A percentile compares a stretch with the other conserved stretches of the same genome.
Evolutionary conservation across 805 yeast species (phyloP).

Genomic region (Ogataea methanolica): DNA sequence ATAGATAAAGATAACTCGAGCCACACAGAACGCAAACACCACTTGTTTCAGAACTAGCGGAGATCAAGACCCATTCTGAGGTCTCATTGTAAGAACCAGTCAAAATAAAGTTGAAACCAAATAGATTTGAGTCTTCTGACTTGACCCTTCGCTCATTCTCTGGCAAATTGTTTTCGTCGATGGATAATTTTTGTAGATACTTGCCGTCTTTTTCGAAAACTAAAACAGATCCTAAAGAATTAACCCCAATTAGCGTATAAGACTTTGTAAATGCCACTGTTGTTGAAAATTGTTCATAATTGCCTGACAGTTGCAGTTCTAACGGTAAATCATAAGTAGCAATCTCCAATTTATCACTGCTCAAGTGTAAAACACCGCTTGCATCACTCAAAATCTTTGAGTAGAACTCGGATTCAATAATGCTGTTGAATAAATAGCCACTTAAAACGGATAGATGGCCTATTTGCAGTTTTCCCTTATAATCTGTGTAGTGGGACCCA

Average conservation of each 20-base stretch:
- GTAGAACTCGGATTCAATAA: background rate
- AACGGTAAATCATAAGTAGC: conserved; percentile 16
- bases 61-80: conserved; percentile 26
- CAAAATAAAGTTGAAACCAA: conserved; percentile 24
- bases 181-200: background rate
- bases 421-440: conserved; percentile 14
- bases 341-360: conserved; percentile 7
- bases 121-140: conserved; percentile 24
- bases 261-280: conserved; percentile 25
- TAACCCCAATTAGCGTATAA: conserved; percentile 32
- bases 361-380: conserved; percentile 2
- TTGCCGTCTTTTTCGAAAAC: conserved; percentile 27
- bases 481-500: conserved; percentile 36
- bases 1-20: conserved; percentile 28
- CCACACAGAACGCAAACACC: conserved; percentile 36
- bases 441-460: conserved; percentile 34
- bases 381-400: background rate
- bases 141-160: conserved; percentile 4
- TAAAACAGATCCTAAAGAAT: conserved; percentile 34
- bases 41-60: conserved; percentile 26
- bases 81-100: conserved; percentile 13
- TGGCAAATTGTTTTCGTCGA: background rate
- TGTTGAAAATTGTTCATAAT: conserved; percentile 41
- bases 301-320: conserved; percentile 9
- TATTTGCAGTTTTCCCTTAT: conserved; percentile 23